Base-by-base conservation (phyloP, 805 yeast species). In the Metahyphopichia silvanorum region DNA sequence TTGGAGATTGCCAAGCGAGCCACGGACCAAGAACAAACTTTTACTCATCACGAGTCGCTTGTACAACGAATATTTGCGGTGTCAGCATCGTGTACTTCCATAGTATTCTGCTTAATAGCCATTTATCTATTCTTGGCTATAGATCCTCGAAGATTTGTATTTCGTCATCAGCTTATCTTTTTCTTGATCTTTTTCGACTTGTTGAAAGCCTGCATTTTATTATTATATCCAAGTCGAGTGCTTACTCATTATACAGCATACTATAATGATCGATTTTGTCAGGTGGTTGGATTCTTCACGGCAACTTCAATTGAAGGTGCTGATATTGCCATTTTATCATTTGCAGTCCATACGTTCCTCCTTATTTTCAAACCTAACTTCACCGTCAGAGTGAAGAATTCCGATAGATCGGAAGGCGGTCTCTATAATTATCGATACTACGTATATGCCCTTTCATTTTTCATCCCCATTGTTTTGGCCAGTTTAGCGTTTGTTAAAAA, bases 251-350 rank as follows among this genome's bases (percentile, higher is more conserved):
- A 53, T 16, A 40, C 58, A 7, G 59, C 77, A 6, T 77, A 76
- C 51, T 70, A 66, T 34, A 66, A 65, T 43, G 57, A 64, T 24
- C 55, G 53, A 19, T 76, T 82, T 49, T 76, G 81, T 46, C 76
- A 79, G 48, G 74, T 77, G 4, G 71, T 82, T 21, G 96, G 95
- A 2, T 87, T 84, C 66, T 79, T 86, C 56, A 83, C 95, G 1
- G 85, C 89, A 3, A 69, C 79, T 24, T 71, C 86, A 15, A 82
- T 84, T 10, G 94, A 86, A 56, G 95, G 95, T 14, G 87, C 89
- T 2, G 97, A 88, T 57, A 51, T 86, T 21, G 88, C 93, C 12
- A 88, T 87, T 32, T 62, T 86, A 20, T 71, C 82, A 21, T 83
- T 88, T 59, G 95, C 96, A 2, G 58, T 87, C 11, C 96, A 88